phyloP scores from a whole-genome alignment of 2,329 filamentous ascomycete genomes.

The Xylaria sp. region DNA sequence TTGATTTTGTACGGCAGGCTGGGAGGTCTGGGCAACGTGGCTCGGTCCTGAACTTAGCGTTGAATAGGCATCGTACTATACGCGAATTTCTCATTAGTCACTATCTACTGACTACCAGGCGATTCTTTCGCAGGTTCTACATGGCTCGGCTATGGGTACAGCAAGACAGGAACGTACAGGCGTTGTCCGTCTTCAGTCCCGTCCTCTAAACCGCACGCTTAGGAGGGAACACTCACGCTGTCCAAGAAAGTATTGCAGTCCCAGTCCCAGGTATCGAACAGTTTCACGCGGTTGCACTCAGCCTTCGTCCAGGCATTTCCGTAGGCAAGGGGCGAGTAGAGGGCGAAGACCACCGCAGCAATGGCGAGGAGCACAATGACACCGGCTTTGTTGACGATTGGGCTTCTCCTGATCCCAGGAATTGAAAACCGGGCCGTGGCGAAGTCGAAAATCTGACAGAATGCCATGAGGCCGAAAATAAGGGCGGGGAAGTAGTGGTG shows the following conservation, averaged over 20 bases:
- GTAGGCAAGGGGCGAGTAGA: slow-evolving; percentile 90
- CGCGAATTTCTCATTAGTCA: slow-evolving; percentile 22
- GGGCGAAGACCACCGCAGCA: slow-evolving; percentile 73
- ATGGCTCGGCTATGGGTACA: slow-evolving; percentile 5
- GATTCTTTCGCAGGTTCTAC: slow-evolving; percentile 4
- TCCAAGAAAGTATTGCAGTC: slow-evolving; percentile 94
- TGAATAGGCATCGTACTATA: slow-evolving; percentile 54
- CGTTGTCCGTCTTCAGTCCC: slow-evolving; percentile 24
- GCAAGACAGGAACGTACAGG: slow-evolving; percentile 5
- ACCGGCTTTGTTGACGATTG: slow-evolving; percentile 73
- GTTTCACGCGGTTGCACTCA: slow-evolving; percentile 84
- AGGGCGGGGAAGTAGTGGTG: slow-evolving; percentile 98
- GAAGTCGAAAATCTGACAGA: slow-evolving; percentile 91
- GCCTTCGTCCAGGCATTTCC: slow-evolving; percentile 91
- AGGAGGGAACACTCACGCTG: slow-evolving; percentile 67
- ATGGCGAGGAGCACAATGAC: slow-evolving; percentile 74
- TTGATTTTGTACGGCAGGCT: slow-evolving; percentile 25
- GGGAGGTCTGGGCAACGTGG: slow-evolving; percentile 30
- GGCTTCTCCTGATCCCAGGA: slow-evolving; percentile 69
- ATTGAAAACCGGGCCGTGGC: slow-evolving; percentile 71
- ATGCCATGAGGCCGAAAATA: slow-evolving; percentile 88
- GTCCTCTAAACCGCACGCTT: slow-evolving; percentile 42
- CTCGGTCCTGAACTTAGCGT: slow-evolving; percentile 30
- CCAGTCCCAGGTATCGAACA: slow-evolving; percentile 92
- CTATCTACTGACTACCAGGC: slow-evolving; percentile 8